Evolutionary conservation across 1,284 basidiomycete genomes (phyloP).

Genomic region (Erythrobasidium hasegawianum): DNA sequence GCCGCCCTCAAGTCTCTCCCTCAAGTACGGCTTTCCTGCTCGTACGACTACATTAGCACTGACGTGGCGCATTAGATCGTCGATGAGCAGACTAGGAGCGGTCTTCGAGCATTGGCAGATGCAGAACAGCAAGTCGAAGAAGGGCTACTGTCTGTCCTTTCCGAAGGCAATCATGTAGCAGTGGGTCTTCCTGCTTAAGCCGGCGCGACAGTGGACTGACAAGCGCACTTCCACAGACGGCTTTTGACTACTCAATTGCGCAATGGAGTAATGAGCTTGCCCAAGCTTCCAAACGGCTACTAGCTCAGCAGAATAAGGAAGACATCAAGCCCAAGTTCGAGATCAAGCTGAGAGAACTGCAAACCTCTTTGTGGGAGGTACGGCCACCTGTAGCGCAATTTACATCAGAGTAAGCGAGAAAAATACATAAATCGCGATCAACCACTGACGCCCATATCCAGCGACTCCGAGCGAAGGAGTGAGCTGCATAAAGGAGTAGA

Average conservation of each 20-base stretch:
- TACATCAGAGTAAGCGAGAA: no score
- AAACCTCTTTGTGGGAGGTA: slow-evolving; percentile 21
- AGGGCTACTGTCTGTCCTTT: neutral
- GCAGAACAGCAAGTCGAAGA: slow-evolving; percentile 54
- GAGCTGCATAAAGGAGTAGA: slow-evolving; percentile 64
- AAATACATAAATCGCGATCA: no score
- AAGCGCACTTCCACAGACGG: slow-evolving; percentile 57
- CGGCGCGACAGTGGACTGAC: no score
- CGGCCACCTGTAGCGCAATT: neutral
- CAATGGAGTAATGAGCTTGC: slow-evolving; percentile 71
- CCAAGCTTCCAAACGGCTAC: slow-evolving; percentile 51
- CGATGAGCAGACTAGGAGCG: slow-evolving; percentile 55
- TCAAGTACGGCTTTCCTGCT: neutral
- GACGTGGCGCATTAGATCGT: slow-evolving; percentile 56
- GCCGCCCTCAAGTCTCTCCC: slow-evolving; percentile 2
- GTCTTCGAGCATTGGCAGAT: slow-evolving; percentile 58
- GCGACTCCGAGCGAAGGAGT: neutral
- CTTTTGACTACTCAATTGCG: slow-evolving; percentile 66
- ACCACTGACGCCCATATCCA: neutral
- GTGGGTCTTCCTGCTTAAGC: no score
- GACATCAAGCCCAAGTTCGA: slow-evolving; percentile 29
- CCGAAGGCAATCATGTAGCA: neutral
- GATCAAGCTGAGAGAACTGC: slow-evolving; percentile 8
- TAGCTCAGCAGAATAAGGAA: neutral
- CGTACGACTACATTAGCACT: neutral